phyloP scores from a whole-genome alignment of 1,139 yeast species.

The Debaryomycetaceae sp. region DNA sequence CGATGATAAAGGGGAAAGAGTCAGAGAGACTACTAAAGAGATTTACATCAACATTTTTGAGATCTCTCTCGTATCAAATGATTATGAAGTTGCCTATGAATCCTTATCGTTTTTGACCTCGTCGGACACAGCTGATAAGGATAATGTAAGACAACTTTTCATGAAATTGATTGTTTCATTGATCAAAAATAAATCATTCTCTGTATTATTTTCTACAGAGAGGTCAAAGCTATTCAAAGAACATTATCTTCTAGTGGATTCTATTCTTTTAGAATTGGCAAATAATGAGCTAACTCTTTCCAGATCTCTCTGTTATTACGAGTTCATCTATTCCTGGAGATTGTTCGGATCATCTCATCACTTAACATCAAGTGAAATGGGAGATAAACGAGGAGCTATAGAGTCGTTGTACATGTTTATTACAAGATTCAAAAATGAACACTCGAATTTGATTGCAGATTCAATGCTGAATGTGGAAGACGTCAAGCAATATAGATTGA shows the following conservation, averaged over 20 bases:
- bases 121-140: conserved; percentile 4
- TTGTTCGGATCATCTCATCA: conserved; percentile 22
- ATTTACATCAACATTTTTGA: conserved; percentile 31
- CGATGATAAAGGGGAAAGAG: conserved; percentile 2
- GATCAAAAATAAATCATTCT: conserved; percentile 17
- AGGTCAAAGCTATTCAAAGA: conserved; percentile 18
- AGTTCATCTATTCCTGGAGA: conserved; percentile 57
- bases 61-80: conserved; percentile 23
- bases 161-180: conserved; percentile 24
- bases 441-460: conserved; percentile 11
- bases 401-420: conserved; percentile 58
- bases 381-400: conserved; percentile 52
- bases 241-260: conserved; percentile 35
- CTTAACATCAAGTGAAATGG: conserved; percentile 12
- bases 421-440: conserved; percentile 29
- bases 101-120: conserved; percentile 22
- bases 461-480: conserved; percentile 16
- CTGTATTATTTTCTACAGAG: conserved; percentile 21
- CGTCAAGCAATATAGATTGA: conserved; percentile 32
- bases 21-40: conserved; percentile 9
- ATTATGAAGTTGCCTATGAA: conserved; percentile 22
- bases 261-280: conserved; percentile 38
- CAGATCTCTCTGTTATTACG: conserved; percentile 45
- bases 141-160: conserved; percentile 13
- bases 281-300: conserved; percentile 28